Percentiles rank a stretch among this genome's conserved stretches.
Evolutionary conservation across 1,284 basidiomycete genomes (phyloP).

Genomic region (Trichosporon sp.): DNA sequence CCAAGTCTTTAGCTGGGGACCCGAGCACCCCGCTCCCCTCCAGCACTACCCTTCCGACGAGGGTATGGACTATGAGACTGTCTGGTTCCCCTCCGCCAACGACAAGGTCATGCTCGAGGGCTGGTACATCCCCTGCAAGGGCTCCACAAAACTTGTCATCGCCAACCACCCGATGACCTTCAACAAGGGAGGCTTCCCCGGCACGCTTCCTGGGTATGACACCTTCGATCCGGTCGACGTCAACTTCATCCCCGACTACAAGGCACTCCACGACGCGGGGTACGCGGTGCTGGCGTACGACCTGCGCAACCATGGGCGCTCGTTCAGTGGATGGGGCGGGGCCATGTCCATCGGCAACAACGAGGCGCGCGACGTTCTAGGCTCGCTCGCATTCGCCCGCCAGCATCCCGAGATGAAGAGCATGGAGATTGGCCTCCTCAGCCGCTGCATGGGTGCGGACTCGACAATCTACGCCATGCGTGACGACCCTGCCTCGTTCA

Average conservation of each 20-base stretch:
- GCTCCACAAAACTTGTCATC: constrained; percentile 5
- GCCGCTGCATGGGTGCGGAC: constrained; percentile 12
- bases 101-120: constrained; percentile 9
- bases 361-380: constrained; percentile 1
- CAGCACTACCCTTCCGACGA: constrained; percentile 7
- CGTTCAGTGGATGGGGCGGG: background rate
- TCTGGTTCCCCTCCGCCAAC: background rate
- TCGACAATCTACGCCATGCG: background rate
- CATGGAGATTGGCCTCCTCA: constrained; percentile 4
- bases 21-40: background rate
- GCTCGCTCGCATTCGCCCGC: background rate
- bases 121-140: constrained; percentile 9
- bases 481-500: background rate
- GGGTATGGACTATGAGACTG: constrained; percentile 6
- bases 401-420: background rate
- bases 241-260: constrained; percentile 13
- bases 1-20: background rate
- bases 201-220: background rate
- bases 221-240: background rate
- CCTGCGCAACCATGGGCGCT: constrained; percentile 11
- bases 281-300: constrained; percentile 8
- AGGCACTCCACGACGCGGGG: constrained; percentile 4
- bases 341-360: background rate
- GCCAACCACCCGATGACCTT: constrained; percentile 13
- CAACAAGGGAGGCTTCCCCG: constrained; percentile 12